phyloP scores from a whole-genome alignment of 169 alveolate species.

The Besnoitia besnoiti region DNA sequence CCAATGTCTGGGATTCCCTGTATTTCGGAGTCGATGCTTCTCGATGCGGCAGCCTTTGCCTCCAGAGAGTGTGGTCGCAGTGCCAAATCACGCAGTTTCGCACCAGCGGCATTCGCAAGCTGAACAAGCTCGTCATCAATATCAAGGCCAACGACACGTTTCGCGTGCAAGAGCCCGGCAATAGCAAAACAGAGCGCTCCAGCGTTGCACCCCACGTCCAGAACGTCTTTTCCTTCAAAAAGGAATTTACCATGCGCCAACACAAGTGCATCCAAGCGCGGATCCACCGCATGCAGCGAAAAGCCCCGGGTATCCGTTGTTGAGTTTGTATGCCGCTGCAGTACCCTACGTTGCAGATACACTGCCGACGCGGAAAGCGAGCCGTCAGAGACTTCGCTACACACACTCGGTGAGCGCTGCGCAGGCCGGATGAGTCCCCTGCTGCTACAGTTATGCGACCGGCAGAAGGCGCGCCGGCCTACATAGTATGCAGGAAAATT shows the following conservation, averaged over 20 bases:
- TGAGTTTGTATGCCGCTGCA: too few species aligned
- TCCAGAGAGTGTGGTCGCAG: not conserved
- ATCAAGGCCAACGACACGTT: not conserved
- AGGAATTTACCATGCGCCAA: not conserved
- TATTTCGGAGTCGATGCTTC: too few species aligned
- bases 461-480: not conserved
- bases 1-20: too few species aligned
- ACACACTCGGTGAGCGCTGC: not conserved
- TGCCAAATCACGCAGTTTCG: not conserved
- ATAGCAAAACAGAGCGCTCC: not conserved
- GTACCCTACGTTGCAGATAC: too few species aligned
- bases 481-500: slow-evolving; percentile 5
- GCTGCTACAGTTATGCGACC: not conserved
- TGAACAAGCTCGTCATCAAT: not conserved
- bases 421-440: slow-evolving; percentile 1
- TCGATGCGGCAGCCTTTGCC: too few species aligned
- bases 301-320: too few species aligned
- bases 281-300: slow-evolving; percentile 3
- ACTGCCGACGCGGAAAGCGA: too few species aligned
- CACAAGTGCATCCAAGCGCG: not conserved
- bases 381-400: too few species aligned
- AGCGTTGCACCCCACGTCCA: slow-evolving; percentile 30
- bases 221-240: slow-evolving; percentile 12
- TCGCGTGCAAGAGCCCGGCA: not conserved
- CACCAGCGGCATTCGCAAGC: not conserved